phyloP scores from a whole-genome alignment of 768 basidiomycete genomes.

The Artomyces pyxidatus region DNA sequence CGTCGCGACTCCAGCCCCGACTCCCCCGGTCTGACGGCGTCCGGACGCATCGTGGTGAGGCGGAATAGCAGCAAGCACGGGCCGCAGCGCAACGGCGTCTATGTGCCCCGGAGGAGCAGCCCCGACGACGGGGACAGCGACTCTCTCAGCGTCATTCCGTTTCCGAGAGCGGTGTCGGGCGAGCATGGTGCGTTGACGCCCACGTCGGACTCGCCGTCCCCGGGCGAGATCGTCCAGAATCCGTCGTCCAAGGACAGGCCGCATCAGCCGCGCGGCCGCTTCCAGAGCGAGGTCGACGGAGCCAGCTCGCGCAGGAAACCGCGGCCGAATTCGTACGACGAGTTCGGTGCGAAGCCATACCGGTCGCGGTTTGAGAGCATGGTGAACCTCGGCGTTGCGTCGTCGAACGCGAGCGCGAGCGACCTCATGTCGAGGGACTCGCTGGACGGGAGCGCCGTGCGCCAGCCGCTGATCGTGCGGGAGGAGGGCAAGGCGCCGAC shows the following conservation, averaged over 20 bases:
- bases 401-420: slow-evolving; percentile 50
- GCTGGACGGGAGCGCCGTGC: slow-evolving; percentile 52
- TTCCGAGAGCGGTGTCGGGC: slow-evolving; percentile 52
- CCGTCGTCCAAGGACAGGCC: slow-evolving; percentile 19
- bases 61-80: slow-evolving; percentile 34
- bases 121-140: slow-evolving; percentile 20
- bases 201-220: slow-evolving; percentile 10
- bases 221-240: slow-evolving; percentile 8
- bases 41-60: slow-evolving; percentile 38
- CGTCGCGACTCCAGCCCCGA: slow-evolving; percentile 54
- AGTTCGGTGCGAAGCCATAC: slow-evolving; percentile 43
- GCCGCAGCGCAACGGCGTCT: slow-evolving; percentile 4
- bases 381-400: slow-evolving; percentile 50
- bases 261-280: slow-evolving; percentile 49
- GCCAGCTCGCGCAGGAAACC: slow-evolving; percentile 40
- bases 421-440: slow-evolving; percentile 57
- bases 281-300: slow-evolving; percentile 69
- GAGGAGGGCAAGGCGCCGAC: slow-evolving; percentile 77
- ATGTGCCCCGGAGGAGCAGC: slow-evolving; percentile 7
- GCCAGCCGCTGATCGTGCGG: slow-evolving; percentile 65
- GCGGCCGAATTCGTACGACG: slow-evolving; percentile 64
- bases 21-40: slow-evolving; percentile 25
- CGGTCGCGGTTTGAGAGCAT: slow-evolving; percentile 68
- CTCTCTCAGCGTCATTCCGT: slow-evolving; percentile 41
- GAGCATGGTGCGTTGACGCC: slow-evolving; percentile 38